These are phyloP conservation scores for Quillaja saponaria DNA, from an alignment of 306 rosid species.

Conservation along the genomic window DNA sequence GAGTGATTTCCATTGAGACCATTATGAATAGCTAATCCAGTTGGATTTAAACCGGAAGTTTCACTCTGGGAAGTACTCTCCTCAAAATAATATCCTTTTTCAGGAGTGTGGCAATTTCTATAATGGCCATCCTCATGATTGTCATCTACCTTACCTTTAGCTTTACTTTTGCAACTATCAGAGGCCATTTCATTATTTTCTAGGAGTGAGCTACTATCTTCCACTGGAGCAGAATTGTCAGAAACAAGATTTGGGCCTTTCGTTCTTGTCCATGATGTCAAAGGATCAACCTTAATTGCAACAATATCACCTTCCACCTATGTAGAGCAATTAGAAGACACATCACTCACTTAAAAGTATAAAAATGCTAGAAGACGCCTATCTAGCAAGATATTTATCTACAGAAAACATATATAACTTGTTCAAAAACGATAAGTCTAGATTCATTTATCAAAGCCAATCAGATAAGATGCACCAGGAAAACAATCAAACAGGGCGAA, in stretches of 20 bases:
- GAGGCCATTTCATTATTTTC: slow-evolving; percentile 43
- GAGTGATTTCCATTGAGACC: slow-evolving; percentile 30
- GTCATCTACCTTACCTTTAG: slow-evolving; percentile 36
- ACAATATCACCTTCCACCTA: slow-evolving; percentile 91
- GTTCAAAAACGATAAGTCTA: too few species aligned
- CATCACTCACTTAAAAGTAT: slow-evolving; percentile 15
- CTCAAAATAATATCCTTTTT: slow-evolving; percentile 24
- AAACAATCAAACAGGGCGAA: not conserved
- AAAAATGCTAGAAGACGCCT: slow-evolving; percentile 14
- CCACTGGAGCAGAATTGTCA: slow-evolving; percentile 41
- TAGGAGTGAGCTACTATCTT: slow-evolving; percentile 35
- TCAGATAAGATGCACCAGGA: not conserved
- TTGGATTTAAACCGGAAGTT: slow-evolving; percentile 29
- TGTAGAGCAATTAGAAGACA: slow-evolving; percentile 38
- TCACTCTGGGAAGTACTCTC: slow-evolving; percentile 27
- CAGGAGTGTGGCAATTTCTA: slow-evolving; percentile 31
- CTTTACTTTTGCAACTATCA: slow-evolving; percentile 48
- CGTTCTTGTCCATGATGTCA: slow-evolving; percentile 72
- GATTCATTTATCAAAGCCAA: slow-evolving; percentile 2
- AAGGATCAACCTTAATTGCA: slow-evolving; percentile 68
- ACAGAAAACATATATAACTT: slow-evolving; percentile 8
- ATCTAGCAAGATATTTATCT: slow-evolving; percentile 23
- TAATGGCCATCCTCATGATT: slow-evolving; percentile 35
- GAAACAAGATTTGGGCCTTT: slow-evolving; percentile 55
- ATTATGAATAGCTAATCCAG: slow-evolving; percentile 37